Base-by-base conservation (phyloP, 768 basidiomycete genomes). In the Mycena polygramma region DNA sequence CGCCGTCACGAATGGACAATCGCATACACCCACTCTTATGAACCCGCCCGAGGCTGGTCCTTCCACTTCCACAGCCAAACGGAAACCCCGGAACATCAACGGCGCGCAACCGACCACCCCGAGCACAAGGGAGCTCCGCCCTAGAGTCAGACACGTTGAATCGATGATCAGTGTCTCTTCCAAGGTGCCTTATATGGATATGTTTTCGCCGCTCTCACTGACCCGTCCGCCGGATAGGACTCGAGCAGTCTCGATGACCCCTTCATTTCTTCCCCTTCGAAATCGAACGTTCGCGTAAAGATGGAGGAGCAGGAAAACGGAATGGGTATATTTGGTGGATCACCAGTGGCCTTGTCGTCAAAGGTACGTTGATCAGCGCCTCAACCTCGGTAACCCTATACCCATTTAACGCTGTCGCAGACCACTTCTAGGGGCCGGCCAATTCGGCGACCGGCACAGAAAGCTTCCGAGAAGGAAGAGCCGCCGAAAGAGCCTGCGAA, bases 91-190 rank as follows among this genome's bases (percentile, higher is more conserved):
- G 59, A 68, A 75, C 17, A 73, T 77, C 22, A 80, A 78, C 51
- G 76, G 75, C 37, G 66, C 71, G 51, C 79, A 76, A 52, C 71
- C 77, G 20, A 9, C 22, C 45, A 66, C 69, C 37, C 74, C 81
- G 35, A 84, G 81, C 68, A 83, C 82, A 9, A 81, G 86, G 30
- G 83, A 85, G 70, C 73, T 87, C 49, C 83, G 87, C 43, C 86
- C 87, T 62, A 81, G 85, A 69, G 81, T 20, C 70, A 87, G 84
- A 69, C 80, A 79, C 24, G 77, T 79, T 51, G 84, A 84, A 45
- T 80, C 82, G 2, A 69, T 82, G 36, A 81, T 81, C 60, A 83
- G 81, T 60, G 74, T 83, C 36, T 82, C 85, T 54, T 83, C 82
- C 45, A 82, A 79, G 74, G 85, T 87, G 73, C 8, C 36, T 24